A percentile compares a stretch with the other conserved stretches of the same genome.
phyloP scores from a whole-genome alignment of 768 basidiomycete genomes.

The Tubosaeta brunneosetosa region DNA sequence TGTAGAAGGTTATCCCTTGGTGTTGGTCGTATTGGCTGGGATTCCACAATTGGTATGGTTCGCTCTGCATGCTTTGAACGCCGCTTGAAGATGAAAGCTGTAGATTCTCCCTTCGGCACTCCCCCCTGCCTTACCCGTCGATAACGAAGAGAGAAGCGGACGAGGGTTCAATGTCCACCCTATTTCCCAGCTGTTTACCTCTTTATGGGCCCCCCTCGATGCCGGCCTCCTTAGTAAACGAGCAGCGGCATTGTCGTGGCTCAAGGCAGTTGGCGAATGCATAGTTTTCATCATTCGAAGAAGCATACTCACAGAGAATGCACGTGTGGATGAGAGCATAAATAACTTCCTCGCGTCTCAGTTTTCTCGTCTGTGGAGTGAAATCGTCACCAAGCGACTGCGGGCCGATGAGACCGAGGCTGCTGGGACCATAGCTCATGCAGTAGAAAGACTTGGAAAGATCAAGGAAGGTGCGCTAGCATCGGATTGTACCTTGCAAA shows the following conservation, averaged over 20 bases:
- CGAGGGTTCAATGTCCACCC: conserved; percentile 13
- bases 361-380: conserved; percentile 46
- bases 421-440: conserved; percentile 41
- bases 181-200: conserved; percentile 54
- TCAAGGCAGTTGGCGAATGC: conserved; percentile 71
- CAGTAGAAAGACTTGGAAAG: conserved; percentile 40
- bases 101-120: conserved; percentile 22
- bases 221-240: conserved; percentile 23
- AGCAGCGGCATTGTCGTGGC: conserved; percentile 46
- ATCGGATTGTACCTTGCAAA: conserved; percentile 18
- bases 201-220: conserved; percentile 82
- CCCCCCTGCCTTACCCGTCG: conserved; percentile 3
- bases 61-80: background rate
- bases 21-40: conserved; percentile 78
- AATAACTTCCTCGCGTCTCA: conserved; percentile 41
- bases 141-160: background rate
- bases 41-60: conserved; percentile 60
- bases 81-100: background rate
- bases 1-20: conserved; percentile 72
- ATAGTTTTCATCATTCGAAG: conserved; percentile 49
- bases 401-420: conserved; percentile 44
- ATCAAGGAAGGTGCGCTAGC: conserved; percentile 38
- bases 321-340: conserved; percentile 1
- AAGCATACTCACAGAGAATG: conserved; percentile 1
- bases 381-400: conserved; percentile 39